These are phyloP conservation scores for Niveomyces coronatus DNA, from an alignment of 2,329 filamentous ascomycete species.

Conservation along the genomic window DNA sequence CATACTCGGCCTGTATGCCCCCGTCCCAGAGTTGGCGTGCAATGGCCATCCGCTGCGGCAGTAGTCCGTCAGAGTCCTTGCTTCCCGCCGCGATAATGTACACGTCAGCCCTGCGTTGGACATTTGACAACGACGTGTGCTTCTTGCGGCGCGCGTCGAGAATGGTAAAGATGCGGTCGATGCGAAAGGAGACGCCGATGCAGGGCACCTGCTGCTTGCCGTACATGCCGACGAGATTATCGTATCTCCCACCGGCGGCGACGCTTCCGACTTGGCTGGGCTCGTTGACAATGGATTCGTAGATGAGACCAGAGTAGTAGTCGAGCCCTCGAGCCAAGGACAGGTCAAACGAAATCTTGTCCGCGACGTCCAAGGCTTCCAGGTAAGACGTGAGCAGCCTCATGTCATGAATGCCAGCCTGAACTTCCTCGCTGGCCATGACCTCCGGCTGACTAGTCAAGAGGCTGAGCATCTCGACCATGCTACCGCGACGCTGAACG, in stretches of 20 bases:
- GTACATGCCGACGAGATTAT: conserved; percentile 91
- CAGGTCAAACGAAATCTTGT: conserved; percentile 77
- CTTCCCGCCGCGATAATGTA: conserved; percentile 93
- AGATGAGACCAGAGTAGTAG: conserved; percentile 86
- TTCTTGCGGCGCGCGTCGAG: conserved; percentile 63
- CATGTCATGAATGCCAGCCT: conserved; percentile 73
- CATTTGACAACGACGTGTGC: conserved; percentile 35
- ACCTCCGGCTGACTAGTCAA: conserved; percentile 50
- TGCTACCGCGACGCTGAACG: conserved; percentile 61
- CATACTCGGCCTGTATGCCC: conserved; percentile 74
- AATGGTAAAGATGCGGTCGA: conserved; percentile 90
- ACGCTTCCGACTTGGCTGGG: conserved; percentile 76
- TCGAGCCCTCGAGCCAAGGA: conserved; percentile 81
- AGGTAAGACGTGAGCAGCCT: conserved; percentile 71
- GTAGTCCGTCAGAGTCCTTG: conserved; percentile 52
- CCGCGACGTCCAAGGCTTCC: conserved; percentile 61
- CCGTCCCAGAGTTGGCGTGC: conserved; percentile 71
- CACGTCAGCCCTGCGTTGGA: conserved; percentile 71
- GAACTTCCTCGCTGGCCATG: conserved; percentile 60
- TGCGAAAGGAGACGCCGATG: conserved; percentile 69
- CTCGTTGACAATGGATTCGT: conserved; percentile 76
- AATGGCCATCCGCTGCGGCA: conserved; percentile 76
- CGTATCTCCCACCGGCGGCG: conserved; percentile 82
- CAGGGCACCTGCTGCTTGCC: conserved; percentile 66
- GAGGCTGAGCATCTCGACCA: conserved; percentile 58